These are phyloP conservation scores for Dothistroma pini DNA, from an alignment of 2,329 filamentous ascomycete genomes.

Conservation along the genomic window DNA sequence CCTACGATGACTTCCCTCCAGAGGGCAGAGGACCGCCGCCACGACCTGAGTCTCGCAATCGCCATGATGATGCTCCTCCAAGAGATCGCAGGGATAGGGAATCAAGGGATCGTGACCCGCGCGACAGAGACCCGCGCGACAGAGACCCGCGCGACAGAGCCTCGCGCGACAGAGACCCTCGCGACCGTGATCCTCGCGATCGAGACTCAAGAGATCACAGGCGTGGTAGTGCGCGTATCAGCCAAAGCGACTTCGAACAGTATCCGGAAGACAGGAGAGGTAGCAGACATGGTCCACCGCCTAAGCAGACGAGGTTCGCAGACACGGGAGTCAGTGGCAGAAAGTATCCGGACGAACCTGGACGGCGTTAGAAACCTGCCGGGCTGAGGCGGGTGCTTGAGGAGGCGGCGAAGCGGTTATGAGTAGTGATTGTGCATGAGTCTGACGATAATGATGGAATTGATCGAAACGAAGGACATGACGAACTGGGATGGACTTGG, in stretches of 20 bases:
- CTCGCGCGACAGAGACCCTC: neutral
- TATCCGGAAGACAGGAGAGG: constrained; percentile 8
- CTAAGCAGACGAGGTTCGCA: constrained; percentile 4
- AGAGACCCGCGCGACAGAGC: neutral
- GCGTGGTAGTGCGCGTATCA: constrained; percentile 8
- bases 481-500: neutral
- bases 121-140: neutral
- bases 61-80: neutral
- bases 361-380: constrained; percentile 1
- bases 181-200: constrained; percentile 11
- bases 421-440: neutral
- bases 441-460: neutral
- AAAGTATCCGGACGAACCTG: constrained; percentile 12
- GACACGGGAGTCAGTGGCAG: constrained; percentile 14
- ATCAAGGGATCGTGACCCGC: constrained; percentile 5
- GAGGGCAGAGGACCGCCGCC: neutral
- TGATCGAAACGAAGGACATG: neutral
- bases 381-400: constrained; percentile 1
- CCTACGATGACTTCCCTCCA: constrained; percentile 7
- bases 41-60: neutral
- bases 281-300: neutral
- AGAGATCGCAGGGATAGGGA: constrained; percentile 2
- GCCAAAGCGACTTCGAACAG: constrained; percentile 11
- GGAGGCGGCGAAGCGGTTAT: neutral
- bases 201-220: constrained; percentile 7